Evolutionary conservation across 345 rosid genomes (phyloP).

Genomic region (Brassica nigra): DNA sequence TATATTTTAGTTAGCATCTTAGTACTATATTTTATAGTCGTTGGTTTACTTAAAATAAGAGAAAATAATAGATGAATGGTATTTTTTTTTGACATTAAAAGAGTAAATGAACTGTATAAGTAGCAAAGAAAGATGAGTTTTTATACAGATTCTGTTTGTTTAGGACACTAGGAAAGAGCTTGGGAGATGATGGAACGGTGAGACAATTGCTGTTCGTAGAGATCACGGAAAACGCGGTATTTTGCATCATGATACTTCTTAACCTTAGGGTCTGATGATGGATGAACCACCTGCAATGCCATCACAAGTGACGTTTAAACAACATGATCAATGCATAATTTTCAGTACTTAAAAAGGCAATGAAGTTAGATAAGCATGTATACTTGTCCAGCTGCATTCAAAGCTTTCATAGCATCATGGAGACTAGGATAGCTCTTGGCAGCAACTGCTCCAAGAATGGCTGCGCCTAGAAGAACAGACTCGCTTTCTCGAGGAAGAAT

Average conservation of each 20-base stretch:
- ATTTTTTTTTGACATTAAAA: too few relatives aligned
- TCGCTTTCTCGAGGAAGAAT: constrained; percentile 92
- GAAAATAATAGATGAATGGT: too few relatives aligned
- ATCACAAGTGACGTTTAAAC: neutral
- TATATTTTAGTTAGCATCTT: neutral
- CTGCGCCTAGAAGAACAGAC: constrained; percentile 86
- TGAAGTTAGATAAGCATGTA: neutral
- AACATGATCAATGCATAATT: neutral
- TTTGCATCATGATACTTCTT: constrained; percentile 94
- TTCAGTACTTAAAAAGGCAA: neutral
- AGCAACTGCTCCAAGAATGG: constrained; percentile 92
- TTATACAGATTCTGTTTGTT: neutral
- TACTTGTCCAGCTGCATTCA: constrained; percentile 92
- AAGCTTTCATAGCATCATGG: constrained; percentile 80
- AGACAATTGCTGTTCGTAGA: constrained; percentile 72
- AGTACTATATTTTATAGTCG: too few relatives aligned
- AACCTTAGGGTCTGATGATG: constrained; percentile 42
- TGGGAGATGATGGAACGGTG: constrained; percentile 70
- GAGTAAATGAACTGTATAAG: neutral
- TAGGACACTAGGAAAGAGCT: constrained; percentile 55
- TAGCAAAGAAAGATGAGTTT: constrained; percentile 6
- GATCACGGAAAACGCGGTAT: constrained; percentile 70
- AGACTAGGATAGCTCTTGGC: constrained; percentile 68
- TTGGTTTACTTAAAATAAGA: too few relatives aligned
- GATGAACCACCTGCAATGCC: neutral